These are phyloP conservation scores for Hericium erinaceus DNA, from an alignment of 768 basidiomycete species.

Conservation along the genomic window DNA sequence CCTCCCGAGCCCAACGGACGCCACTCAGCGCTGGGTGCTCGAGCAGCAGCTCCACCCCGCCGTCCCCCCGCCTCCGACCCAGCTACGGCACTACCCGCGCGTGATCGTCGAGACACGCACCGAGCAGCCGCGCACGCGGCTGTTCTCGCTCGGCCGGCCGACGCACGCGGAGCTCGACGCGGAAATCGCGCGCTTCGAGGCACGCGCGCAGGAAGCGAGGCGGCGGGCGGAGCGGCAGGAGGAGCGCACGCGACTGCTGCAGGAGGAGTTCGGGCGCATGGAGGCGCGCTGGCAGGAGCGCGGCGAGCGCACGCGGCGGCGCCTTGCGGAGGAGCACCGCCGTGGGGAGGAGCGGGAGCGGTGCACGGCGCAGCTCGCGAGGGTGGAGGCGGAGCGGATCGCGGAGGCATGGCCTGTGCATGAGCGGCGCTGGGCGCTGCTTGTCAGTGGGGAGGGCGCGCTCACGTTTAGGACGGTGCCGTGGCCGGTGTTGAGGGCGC, in stretches of 20 bases:
- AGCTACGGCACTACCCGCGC: background rate
- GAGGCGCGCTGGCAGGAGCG: conserved; percentile 42
- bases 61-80: background rate
- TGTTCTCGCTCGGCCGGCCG: background rate
- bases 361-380: conserved; percentile 21
- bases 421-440: conserved; percentile 38
- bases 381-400: conserved; percentile 34
- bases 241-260: conserved; percentile 35
- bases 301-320: conserved; percentile 39
- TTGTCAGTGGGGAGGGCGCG: conserved; percentile 31
- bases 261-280: conserved; percentile 47
- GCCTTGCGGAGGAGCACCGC: conserved; percentile 35
- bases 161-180: conserved; percentile 2
- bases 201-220: conserved; percentile 7
- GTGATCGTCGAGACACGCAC: background rate
- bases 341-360: conserved; percentile 28
- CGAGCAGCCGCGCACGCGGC: background rate
- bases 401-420: conserved; percentile 22
- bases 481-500: conserved; percentile 51
- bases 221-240: conserved; percentile 28
- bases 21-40: conserved; percentile 57
- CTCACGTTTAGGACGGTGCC: conserved; percentile 58
- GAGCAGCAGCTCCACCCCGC: conserved; percentile 36
- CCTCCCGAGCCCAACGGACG: conserved; percentile 34
- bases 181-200: conserved; percentile 1